These are phyloP conservation scores for Blakeslea trispora DNA, from an alignment of 371 early-diverging fungal species.

Conservation along the genomic window DNA sequence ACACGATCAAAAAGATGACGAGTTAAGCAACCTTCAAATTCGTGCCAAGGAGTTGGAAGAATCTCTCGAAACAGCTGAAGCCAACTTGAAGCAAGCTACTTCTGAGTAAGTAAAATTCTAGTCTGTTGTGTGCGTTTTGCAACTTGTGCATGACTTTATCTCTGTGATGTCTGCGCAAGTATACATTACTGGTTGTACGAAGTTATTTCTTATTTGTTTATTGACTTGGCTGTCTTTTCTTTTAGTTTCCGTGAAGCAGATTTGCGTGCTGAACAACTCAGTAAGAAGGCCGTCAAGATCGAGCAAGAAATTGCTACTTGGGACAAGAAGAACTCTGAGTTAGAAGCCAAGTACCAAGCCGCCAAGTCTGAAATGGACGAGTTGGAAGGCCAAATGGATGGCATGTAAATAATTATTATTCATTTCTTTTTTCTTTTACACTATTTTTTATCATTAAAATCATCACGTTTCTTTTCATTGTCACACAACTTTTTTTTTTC, in stretches of 20 bases:
- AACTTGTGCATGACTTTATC: too few species aligned
- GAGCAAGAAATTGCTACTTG: slow-evolving; percentile 30
- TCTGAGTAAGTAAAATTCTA: slow-evolving; percentile 56
- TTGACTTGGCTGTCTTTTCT: not conserved
- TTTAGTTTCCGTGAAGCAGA: slow-evolving; percentile 70
- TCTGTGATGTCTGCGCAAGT: too few species aligned
- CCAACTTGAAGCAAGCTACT: slow-evolving; percentile 62
- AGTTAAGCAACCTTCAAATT: slow-evolving; percentile 61
- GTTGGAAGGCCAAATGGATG: slow-evolving; percentile 44
- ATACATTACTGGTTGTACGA: too few species aligned
- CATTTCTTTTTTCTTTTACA: not conserved
- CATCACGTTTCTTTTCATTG: not conserved
- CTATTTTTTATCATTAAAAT: slow-evolving; percentile 1
- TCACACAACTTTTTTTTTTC: slow-evolving; percentile 1
- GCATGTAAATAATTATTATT: slow-evolving; percentile 28
- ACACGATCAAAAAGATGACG: slow-evolving; percentile 68
- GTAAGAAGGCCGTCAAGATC: slow-evolving; percentile 40
- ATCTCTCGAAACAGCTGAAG: slow-evolving; percentile 66
- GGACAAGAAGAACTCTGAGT: slow-evolving; percentile 42
- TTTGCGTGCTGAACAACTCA: slow-evolving; percentile 36
- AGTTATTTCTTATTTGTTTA: too few species aligned
- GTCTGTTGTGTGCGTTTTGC: slow-evolving; percentile 3
- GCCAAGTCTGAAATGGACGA: slow-evolving; percentile 48
- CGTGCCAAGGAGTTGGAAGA: slow-evolving; percentile 67
- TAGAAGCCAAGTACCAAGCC: slow-evolving; percentile 33